Conservation (phyloP, 306 rosid genomes). For the Carpinus viminea region DNA sequence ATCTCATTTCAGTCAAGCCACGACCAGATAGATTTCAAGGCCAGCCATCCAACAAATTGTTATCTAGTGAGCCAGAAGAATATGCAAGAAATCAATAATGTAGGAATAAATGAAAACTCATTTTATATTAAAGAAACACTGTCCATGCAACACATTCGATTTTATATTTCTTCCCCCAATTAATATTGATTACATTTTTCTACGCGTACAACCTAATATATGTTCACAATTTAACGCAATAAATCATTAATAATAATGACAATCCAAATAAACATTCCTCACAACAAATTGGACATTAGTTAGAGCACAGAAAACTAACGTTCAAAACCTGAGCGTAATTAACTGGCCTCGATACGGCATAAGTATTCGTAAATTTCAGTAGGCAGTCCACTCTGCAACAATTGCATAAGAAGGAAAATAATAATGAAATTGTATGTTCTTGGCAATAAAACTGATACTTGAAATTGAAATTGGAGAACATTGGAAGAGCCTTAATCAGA, state of each 20-base stretch:
- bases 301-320: neutral
- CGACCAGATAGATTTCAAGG: neutral
- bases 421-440: neutral
- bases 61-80: neutral
- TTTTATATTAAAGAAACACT: neutral
- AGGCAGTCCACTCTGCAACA: conserved; percentile 55
- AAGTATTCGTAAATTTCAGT: conserved; percentile 43
- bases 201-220: neutral
- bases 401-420: neutral
- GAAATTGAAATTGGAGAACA: neutral
- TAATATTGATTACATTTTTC: no score
- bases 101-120: neutral
- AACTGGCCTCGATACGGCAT: conserved; percentile 31
- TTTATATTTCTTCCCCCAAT: neutral
- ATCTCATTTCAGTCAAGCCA: neutral
- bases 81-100: neutral
- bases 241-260: neutral
- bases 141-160: neutral
- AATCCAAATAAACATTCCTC: neutral
- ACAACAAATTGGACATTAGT: neutral
- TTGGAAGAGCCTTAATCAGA: neutral
- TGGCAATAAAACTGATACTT: neutral
- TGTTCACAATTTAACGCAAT: neutral
- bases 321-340: conserved; percentile 46
- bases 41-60: neutral